Base-by-base conservation (phyloP, 768 basidiomycete genomes). In the Lentinula raphanica region DNA sequence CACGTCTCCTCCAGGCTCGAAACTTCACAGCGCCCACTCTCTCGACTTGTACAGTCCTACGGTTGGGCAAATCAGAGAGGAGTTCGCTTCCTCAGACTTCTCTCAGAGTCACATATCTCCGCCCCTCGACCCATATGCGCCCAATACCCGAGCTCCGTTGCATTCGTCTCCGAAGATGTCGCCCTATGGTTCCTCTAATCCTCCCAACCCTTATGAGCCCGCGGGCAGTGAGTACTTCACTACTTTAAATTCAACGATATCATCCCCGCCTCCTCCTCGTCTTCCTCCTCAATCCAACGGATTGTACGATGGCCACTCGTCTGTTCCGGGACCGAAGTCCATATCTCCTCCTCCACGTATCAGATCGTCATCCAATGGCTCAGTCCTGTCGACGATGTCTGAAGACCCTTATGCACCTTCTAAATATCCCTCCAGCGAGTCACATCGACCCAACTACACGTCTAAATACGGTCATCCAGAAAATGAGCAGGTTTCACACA, bases 291-390 rank as follows among this genome's bases (percentile, higher is more conserved):
- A 54, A 28, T 27, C 38, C 15, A n/a, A 40, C 27, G 56, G 25
- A 13, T 46, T 31, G 7, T 49, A 57, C 15, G 28, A 32, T 28
- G 38, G 38, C 8, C 59, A 51, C 27, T 49, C 60, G 29, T 61
- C 60, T 29, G 25, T 61, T 29, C 61, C 61, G 1, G 59, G 55
- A 27, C 46, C 62, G 25, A 54, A 57, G 17, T 32, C 57, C 2
- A n/a, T 13, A 29, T 19, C 50, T 6, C 57, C 50, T 6, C 57
- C 56, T 39, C 58, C 58, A 21, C 76, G 69, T 40, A 69, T 66
- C 42, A 75, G 78, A 32, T 78, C 81, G 6, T 63, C 69, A 51
- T 82, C 82, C 15, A 81, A 76, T 63, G 72, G 74, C 0, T 80
- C 82, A 7, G 63, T 67, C 19, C 62, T 76, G 36, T 76, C 79